Percentiles rank a stretch among this genome's conserved stretches.
Conservation (phyloP, 1,139 yeast species). For the Candida tropicalis region DNA sequence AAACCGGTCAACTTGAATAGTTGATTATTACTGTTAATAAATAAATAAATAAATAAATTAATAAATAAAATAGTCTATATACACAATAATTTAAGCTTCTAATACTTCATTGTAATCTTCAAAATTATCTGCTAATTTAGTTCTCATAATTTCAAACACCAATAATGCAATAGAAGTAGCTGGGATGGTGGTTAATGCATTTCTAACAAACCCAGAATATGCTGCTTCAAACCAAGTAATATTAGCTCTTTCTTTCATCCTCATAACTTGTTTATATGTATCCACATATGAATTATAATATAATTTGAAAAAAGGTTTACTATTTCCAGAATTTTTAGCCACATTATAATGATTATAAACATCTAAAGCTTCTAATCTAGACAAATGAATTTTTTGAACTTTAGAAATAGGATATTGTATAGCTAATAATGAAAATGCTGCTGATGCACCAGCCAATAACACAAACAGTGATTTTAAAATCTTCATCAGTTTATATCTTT, state of each 20-base stretch:
- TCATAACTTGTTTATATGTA: conserved; percentile 61
- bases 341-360: conserved; percentile 45
- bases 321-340: conserved; percentile 15
- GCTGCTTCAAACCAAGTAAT: conserved; percentile 65
- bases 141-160: conserved; percentile 81
- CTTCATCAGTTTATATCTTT: conserved; percentile 46
- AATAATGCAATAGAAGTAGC: conserved; percentile 85
- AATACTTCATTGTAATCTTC: conserved; percentile 24
- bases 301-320: conserved; percentile 46
- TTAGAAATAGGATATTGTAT: conserved; percentile 84
- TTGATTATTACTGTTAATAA: no score
- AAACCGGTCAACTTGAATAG: conserved; percentile 24
- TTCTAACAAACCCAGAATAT: conserved; percentile 75
- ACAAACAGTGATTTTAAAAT: conserved; percentile 71
- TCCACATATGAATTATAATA: conserved; percentile 75
- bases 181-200: conserved; percentile 78
- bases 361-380: conserved; percentile 80
- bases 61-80: conserved; percentile 5
- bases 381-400: conserved; percentile 76
- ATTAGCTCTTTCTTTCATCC: conserved; percentile 56
- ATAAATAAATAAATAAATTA: conserved; percentile 11
- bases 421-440: conserved; percentile 74
- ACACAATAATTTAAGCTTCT: conserved; percentile 12
- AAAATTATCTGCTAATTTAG: conserved; percentile 38
- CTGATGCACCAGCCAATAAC: conserved; percentile 85